Conservation (phyloP, 176 grass and related monocot genomes). For the Oryza meridionalis region DNA sequence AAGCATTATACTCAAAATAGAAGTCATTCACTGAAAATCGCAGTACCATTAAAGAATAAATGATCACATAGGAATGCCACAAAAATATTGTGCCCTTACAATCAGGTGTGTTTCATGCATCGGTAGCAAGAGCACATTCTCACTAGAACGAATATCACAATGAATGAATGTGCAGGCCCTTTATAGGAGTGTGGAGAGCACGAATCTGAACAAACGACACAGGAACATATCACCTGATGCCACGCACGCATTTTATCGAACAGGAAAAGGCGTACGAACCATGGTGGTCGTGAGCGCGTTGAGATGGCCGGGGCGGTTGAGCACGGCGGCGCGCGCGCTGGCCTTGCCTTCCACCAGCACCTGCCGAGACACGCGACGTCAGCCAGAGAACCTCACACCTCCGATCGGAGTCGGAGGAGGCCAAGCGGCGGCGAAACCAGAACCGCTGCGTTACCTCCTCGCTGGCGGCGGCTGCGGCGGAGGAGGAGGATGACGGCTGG, state of each 20-base stretch:
- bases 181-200: background rate
- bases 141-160: slow-evolving; percentile 5
- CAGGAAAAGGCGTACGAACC: slow-evolving; percentile 40
- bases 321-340: slow-evolving; percentile 68
- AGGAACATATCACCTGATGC: slow-evolving; percentile 5
- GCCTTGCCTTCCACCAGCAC: slow-evolving; percentile 90
- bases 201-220: background rate
- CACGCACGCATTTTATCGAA: background rate
- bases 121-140: background rate
- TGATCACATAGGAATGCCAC: background rate
- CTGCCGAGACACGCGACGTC: slow-evolving; percentile 24
- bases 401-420: background rate
- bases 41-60: background rate
- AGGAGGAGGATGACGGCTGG: slow-evolving; percentile 12
- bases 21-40: slow-evolving; percentile 8
- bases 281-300: slow-evolving; percentile 76
- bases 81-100: background rate
- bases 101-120: background rate
- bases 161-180: background rate
- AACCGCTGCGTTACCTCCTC: slow-evolving; percentile 52
- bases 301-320: slow-evolving; percentile 72
- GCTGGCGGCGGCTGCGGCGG: slow-evolving; percentile 26
- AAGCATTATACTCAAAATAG: background rate
- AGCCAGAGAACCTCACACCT: slow-evolving; percentile 8
- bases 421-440: slow-evolving; percentile 3